Conservation (phyloP, 768 basidiomycete species). For the Boletus pseudopeckii region DNA sequence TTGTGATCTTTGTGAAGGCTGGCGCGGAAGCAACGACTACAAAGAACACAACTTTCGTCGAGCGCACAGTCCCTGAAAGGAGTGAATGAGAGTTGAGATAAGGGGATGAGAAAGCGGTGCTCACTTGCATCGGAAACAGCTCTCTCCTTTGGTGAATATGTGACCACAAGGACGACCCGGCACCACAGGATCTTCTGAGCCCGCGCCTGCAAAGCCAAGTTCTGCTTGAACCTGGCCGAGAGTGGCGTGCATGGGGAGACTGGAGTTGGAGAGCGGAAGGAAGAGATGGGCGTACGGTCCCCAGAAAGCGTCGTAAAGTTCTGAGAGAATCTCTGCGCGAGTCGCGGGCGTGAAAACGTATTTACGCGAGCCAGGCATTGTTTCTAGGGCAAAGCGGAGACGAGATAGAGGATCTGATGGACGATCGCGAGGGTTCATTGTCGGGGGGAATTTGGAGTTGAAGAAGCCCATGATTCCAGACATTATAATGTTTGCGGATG, state of each 20-base stretch:
- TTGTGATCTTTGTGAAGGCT: conserved; percentile 88
- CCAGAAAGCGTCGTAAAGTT: conserved; percentile 82
- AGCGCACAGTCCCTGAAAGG: conserved; percentile 77
- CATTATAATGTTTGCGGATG: conserved; percentile 21
- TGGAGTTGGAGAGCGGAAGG: conserved; percentile 59
- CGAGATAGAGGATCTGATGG: conserved; percentile 64
- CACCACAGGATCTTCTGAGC: conserved; percentile 53
- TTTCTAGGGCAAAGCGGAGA: conserved; percentile 73
- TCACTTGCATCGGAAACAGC: conserved; percentile 92
- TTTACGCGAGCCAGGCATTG: conserved; percentile 76
- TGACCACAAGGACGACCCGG: conserved; percentile 80
- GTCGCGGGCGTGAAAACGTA: conserved; percentile 72
- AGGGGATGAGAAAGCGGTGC: conserved; percentile 29
- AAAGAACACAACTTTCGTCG: conserved; percentile 88
- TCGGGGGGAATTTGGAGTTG: conserved; percentile 47
- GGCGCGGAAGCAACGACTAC: conserved; percentile 84
- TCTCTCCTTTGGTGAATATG: conserved; percentile 88
- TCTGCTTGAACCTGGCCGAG: conserved; percentile 69
- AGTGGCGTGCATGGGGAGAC: conserved; percentile 58
- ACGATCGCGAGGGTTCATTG: conserved; percentile 55
- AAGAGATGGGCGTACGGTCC: conserved; percentile 71
- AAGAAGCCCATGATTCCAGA: conserved; percentile 45
- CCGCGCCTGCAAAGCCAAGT: conserved; percentile 53
- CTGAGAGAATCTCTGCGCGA: conserved; percentile 76
- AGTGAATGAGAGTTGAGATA: not conserved